Evolutionary conservation across 1,139 yeast genomes (phyloP).

Genomic region (Taphrina flavorubra): DNA sequence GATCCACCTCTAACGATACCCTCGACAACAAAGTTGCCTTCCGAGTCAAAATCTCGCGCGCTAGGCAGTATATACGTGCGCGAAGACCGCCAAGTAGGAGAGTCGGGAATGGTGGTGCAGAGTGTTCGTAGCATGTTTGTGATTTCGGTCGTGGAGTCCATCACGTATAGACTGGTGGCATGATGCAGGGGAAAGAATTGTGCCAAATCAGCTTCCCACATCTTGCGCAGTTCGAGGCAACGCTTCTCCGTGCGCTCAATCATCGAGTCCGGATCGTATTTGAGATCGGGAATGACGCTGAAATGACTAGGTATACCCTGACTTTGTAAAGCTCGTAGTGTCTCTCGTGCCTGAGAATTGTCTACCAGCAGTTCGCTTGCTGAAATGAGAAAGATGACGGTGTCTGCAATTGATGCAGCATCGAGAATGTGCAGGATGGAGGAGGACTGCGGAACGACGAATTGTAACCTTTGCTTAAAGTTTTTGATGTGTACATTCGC

Average conservation of each 20-base stretch:
- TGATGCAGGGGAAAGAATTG: slow-evolving; percentile 81
- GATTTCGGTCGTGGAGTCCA: slow-evolving; percentile 72
- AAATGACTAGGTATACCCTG: slow-evolving; percentile 89
- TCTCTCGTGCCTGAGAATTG: slow-evolving; percentile 85
- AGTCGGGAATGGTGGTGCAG: slow-evolving; percentile 86
- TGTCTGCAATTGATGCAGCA: slow-evolving; percentile 87
- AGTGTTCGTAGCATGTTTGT: slow-evolving; percentile 71
- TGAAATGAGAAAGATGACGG: slow-evolving; percentile 82
- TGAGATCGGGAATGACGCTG: slow-evolving; percentile 77
- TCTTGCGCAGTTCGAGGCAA: slow-evolving; percentile 28
- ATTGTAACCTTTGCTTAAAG: slow-evolving; percentile 75
- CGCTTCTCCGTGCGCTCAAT: slow-evolving; percentile 52
- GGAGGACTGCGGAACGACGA: slow-evolving; percentile 74
- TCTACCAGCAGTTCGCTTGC: slow-evolving; percentile 66
- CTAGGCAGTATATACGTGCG: slow-evolving; percentile 89
- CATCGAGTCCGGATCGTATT: slow-evolving; percentile 79
- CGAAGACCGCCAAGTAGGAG: slow-evolving; percentile 87
- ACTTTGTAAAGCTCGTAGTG: slow-evolving; percentile 81
- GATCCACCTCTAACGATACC: slow-evolving; percentile 90
- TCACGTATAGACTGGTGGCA: slow-evolving; percentile 55
- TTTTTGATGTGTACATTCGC: slow-evolving; percentile 60
- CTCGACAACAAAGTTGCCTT: slow-evolving; percentile 60
- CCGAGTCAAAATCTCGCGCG: slow-evolving; percentile 58
- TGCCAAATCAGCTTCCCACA: slow-evolving; percentile 48
- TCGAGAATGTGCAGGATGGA: slow-evolving; percentile 71